Conservation (phyloP, 2,329 filamentous ascomycete genomes). For the Sporothrix euskadiensis region DNA sequence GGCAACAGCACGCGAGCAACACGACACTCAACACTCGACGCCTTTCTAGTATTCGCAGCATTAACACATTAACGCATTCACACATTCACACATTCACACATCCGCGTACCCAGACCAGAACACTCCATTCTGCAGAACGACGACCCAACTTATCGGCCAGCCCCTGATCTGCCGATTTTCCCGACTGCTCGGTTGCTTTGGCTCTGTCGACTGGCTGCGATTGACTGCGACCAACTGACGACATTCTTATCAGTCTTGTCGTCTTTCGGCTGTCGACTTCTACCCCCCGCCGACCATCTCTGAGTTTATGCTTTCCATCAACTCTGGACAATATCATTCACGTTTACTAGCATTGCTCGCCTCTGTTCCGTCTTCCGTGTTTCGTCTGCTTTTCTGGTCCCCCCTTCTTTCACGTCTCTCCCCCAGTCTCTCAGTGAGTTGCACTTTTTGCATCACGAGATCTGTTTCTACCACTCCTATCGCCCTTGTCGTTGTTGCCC, state of each 20-base stretch:
- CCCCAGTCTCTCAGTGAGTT: neutral
- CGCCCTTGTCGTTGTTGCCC: neutral
- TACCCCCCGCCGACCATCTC: neutral
- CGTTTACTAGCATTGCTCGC: neutral
- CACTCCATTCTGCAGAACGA: neutral
- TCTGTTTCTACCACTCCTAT: neutral
- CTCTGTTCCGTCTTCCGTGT: conserved; percentile 8
- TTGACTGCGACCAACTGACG: neutral
- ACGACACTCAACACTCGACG: neutral
- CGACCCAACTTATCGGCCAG: neutral
- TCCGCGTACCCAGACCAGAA: neutral
- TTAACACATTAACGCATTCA: neutral
- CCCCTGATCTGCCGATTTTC: conserved; percentile 17
- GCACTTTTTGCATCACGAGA: conserved; percentile 11
- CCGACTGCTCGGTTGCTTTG: conserved; percentile 9
- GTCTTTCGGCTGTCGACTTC: neutral
- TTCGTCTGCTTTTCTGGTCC: neutral
- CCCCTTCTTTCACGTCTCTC: neutral
- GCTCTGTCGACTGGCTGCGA: neutral
- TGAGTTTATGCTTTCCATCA: conserved; percentile 12
- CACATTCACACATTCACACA: neutral
- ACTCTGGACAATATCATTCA: conserved; percentile 4
- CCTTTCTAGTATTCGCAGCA: neutral
- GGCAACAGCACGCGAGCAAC: neutral
- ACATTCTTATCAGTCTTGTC: neutral